Base-by-base conservation (phyloP, 176 grass and related monocot species). In the Triticum monococcum region DNA sequence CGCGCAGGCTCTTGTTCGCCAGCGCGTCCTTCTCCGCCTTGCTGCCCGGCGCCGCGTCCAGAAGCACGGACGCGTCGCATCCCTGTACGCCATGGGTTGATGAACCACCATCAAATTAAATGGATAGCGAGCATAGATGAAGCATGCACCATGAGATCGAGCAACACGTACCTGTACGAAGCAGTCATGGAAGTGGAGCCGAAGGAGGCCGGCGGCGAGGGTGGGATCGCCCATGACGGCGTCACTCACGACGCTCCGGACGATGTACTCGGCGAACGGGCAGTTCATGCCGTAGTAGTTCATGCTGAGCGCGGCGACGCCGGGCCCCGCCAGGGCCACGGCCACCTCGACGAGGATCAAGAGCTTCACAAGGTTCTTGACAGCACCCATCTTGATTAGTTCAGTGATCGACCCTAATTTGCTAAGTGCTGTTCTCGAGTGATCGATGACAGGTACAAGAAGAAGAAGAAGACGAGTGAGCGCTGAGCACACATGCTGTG, bases 121-220 rank as follows among this genome's bases (percentile, higher is more conserved):
- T 12, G 41, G 12, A 74, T 6, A 23, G 23, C 14, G 7, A 48
- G 45, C 13, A 54, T 25, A 26, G 8, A 54, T 16, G 45, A 31
- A 46, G 24, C 25, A 52, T 76, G 72, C n/a, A 48, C 25, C 7
- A 10, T 22, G 17, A 6, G 28, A 24, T 30, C 41, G 23, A 36
- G 7, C 26, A 16, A 6, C 0, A 62, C 28, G 12, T 16, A 94
- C 94, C 94, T 97, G 91, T 46, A 98, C 93, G 88, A 98, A 98
- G 77, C 96, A 98, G 87, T 98, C 96, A 64, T 98, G 96, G 90
- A 98, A 98, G 70, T 98, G 96, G 0, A 98, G 84, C 2, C 96
- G 64, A 5, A 98, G 97, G 72, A 98, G 90, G 33, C 90, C 83
- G 36, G 82, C 94, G 40, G 97, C 94, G 71, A 96, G 79, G 4